phyloP scores from a whole-genome alignment of 2,329 filamentous ascomycete species.

The Aaosphaeria arxii region DNA sequence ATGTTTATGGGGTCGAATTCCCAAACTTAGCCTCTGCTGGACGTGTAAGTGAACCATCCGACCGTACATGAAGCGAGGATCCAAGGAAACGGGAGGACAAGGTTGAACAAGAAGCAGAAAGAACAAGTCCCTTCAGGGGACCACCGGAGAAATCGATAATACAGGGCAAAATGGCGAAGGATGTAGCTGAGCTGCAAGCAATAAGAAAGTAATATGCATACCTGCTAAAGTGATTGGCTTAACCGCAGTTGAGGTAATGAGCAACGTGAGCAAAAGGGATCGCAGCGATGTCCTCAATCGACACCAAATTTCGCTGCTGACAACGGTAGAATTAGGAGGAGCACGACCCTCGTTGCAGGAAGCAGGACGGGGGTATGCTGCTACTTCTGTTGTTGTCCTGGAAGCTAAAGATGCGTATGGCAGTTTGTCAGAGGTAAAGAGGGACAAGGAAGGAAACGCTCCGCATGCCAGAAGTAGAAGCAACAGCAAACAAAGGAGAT shows the following conservation, averaged over 20 bases:
- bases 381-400: slow-evolving; percentile 3
- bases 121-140: too few relatives aligned
- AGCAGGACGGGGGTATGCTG: slow-evolving; percentile 26
- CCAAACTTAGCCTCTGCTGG: slow-evolving; percentile 12
- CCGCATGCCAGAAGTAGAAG: slow-evolving; percentile 5
- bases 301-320: slow-evolving; percentile 16
- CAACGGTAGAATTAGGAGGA: slow-evolving; percentile 15
- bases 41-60: slow-evolving; percentile 23
- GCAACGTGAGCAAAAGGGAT: slow-evolving; percentile 21
- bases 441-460: slow-evolving; percentile 9
- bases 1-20: slow-evolving; percentile 13
- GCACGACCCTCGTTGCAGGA: slow-evolving; percentile 3
- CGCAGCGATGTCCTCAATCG: slow-evolving; percentile 1
- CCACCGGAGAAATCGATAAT: slow-evolving; percentile 1
- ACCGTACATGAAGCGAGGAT: slow-evolving; percentile 14
- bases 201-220: slow-evolving; percentile 30
- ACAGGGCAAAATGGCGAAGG: slow-evolving; percentile 5
- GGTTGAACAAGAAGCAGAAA: too few relatives aligned
- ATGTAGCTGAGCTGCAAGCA: slow-evolving; percentile 16
- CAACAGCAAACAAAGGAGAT: not conserved
- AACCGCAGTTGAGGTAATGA: slow-evolving; percentile 19
- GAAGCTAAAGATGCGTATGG: slow-evolving; percentile 1
- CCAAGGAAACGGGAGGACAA: slow-evolving; percentile 6
- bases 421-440: slow-evolving; percentile 16
- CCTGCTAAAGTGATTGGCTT: slow-evolving; percentile 24